These are phyloP conservation scores for Trichoderma brevicompactum DNA, from an alignment of 2,329 filamentous ascomycete genomes.

Conservation along the genomic window DNA sequence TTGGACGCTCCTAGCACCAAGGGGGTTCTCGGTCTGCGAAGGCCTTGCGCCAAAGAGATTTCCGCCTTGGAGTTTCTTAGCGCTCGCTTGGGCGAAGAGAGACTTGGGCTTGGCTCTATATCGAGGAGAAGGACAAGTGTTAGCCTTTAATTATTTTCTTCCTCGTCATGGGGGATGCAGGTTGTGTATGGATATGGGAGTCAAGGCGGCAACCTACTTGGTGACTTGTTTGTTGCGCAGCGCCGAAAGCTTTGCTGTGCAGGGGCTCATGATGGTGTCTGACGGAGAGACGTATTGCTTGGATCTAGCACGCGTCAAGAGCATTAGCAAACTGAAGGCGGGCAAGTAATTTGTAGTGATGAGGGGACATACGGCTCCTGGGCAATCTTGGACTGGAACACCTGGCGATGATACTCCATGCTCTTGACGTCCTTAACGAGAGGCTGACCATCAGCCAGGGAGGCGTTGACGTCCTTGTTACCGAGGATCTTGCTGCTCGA, in stretches of 20 bases:
- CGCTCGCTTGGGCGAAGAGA: conserved; percentile 67
- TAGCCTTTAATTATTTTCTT: not conserved
- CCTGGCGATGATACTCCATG: conserved; percentile 79
- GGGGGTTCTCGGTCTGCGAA: conserved; percentile 49
- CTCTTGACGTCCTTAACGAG: conserved; percentile 49
- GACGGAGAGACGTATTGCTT: conserved; percentile 77
- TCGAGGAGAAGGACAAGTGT: conserved; percentile 32
- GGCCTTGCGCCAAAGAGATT: conserved; percentile 5
- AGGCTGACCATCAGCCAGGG: conserved; percentile 42
- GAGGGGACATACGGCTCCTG: conserved; percentile 61
- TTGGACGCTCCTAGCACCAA: conserved; percentile 43
- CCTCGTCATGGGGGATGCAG: not conserved
- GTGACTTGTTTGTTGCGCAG: conserved; percentile 79
- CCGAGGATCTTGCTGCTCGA: conserved; percentile 64
- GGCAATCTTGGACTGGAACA: conserved; percentile 73
- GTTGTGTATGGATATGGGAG: not conserved
- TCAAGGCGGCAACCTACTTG: conserved; percentile 61
- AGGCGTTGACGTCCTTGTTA: conserved; percentile 68
- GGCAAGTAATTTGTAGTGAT: too few species aligned
- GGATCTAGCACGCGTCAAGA: conserved; percentile 37
- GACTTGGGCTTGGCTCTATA: conserved; percentile 68
- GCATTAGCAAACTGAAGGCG: not conserved
- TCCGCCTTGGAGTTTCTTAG: conserved; percentile 62
- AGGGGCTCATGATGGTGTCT: conserved; percentile 88
- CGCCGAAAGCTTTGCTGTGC: conserved; percentile 78